Conservation (phyloP, 2,329 filamentous ascomycete genomes). For the Colletotrichum lentis region DNA sequence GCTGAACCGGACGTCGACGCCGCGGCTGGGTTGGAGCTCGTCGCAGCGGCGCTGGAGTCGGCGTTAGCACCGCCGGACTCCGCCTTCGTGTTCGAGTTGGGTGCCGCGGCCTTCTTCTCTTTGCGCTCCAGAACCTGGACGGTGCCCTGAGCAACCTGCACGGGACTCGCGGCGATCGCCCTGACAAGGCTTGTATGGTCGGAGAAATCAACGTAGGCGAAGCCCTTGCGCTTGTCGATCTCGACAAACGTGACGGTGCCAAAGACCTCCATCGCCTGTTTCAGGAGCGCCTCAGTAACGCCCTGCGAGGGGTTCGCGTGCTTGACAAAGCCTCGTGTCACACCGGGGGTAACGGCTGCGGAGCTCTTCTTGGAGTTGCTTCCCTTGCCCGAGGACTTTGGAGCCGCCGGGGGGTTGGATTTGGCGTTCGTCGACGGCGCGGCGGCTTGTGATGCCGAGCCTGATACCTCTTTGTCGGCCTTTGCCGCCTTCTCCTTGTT, state of each 20-base stretch:
- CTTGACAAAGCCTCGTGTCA: slow-evolving; percentile 78
- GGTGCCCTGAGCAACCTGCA: slow-evolving; percentile 82
- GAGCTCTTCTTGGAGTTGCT: slow-evolving; percentile 45
- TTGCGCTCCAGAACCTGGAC: slow-evolving; percentile 88
- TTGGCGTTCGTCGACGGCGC: slow-evolving; percentile 14
- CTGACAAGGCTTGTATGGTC: slow-evolving; percentile 76
- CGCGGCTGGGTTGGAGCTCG: slow-evolving; percentile 20
- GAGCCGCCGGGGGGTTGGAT: slow-evolving; percentile 38
- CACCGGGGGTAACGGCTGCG: slow-evolving; percentile 52
- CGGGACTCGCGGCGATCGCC: slow-evolving; percentile 81
- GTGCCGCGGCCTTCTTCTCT: slow-evolving; percentile 58
- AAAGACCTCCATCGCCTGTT: slow-evolving; percentile 76
- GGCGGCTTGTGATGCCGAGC: slow-evolving; percentile 27
- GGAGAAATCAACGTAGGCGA: slow-evolving; percentile 90
- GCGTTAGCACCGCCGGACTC: slow-evolving; percentile 16
- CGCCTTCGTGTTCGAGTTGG: slow-evolving; percentile 19
- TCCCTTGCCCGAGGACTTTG: slow-evolving; percentile 41
- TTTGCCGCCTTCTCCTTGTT: slow-evolving; percentile 26
- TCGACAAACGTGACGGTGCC: slow-evolving; percentile 82
- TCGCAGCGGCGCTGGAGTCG: slow-evolving; percentile 14
- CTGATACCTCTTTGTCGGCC: slow-evolving; percentile 31
- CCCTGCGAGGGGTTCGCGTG: slow-evolving; percentile 90
- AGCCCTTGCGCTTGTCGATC: slow-evolving; percentile 93
- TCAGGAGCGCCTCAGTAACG: slow-evolving; percentile 82
- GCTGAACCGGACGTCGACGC: slow-evolving; percentile 7